phyloP scores from a whole-genome alignment of 169 alveolate species.

The Plasmodium ovale region DNA sequence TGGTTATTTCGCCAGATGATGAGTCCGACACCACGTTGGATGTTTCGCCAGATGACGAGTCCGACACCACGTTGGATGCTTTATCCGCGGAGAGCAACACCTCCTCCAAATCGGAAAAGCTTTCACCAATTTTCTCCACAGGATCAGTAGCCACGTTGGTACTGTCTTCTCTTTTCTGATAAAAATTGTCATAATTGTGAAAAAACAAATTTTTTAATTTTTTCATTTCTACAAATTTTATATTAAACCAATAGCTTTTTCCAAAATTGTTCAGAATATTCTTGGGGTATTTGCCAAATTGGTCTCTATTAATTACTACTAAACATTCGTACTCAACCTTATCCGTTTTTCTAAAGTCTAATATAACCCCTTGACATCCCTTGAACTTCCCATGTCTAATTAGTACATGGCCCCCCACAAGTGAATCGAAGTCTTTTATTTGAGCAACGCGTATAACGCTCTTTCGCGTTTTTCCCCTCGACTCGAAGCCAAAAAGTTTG shows the following conservation, averaged over 20 bases:
- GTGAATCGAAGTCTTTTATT: slow-evolving; percentile 5
- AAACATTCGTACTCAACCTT: slow-evolving; percentile 49
- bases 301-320: slow-evolving; percentile 57
- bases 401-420: slow-evolving; percentile 50
- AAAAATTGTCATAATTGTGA: slow-evolving; percentile 65
- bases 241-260: slow-evolving; percentile 73
- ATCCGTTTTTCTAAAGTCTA: slow-evolving; percentile 40
- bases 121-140: not conserved
- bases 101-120: not conserved
- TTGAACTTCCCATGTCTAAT: slow-evolving; percentile 32
- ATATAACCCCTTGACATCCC: slow-evolving; percentile 55
- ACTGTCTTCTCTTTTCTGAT: slow-evolving; percentile 6
- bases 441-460: not conserved
- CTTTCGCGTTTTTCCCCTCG: not conserved
- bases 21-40: not conserved
- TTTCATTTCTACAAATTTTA: slow-evolving; percentile 45
- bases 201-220: slow-evolving; percentile 52
- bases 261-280: slow-evolving; percentile 63
- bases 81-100: not conserved
- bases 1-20: not conserved
- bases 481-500: not conserved
- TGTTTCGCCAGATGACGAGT: not conserved
- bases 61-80: not conserved
- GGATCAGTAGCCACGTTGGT: not conserved
- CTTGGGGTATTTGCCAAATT: slow-evolving; percentile 40